Base-by-base conservation (phyloP, 1,139 yeast species). In the Hyphopichia burtonii region DNA sequence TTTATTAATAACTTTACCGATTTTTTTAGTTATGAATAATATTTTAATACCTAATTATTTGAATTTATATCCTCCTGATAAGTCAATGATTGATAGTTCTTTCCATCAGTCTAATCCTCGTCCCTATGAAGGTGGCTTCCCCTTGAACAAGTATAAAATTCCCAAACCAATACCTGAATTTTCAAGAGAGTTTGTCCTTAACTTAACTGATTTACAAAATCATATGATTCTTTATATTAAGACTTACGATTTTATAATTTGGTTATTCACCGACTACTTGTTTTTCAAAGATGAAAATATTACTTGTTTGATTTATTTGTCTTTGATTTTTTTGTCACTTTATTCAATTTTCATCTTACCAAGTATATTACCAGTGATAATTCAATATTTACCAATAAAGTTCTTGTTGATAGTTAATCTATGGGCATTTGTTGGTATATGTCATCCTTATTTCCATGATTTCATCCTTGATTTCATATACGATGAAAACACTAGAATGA, bases 181-280 rank as follows among this genome's bases (percentile, higher is more conserved):
- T 39, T 82, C 93, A 16, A 74, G 87, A 41, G 96, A 89, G 58
- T 89, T 88, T 57, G 65, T 84, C 22, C 61, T 89, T 47, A 89
- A 89, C 58, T 68, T 87, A 52, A 87, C 95, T 0, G 96, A 89
- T 63, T 70, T 89, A 43, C 96, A 89, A 56, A 89, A 89, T 59
- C 84, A 82, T 52, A 84, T 86, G 89, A 60, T 82, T n/a, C 58
- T 82, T 15, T 87, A 83, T 55, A 80, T 85, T 10, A 61, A 66
- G n/a, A 63, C 71, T 0, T 88, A 83, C 71, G 94, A 89, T 61
- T 68, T 71, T 30, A 44, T 78, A 5, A 66, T 73, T 19, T 65
- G 72, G 56, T 45, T 78, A 39, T 68, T 86, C 22, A 63, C 68
- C 22, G 80, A 79, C 46, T 81, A 83, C 56, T 79, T 86, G 1